Evolutionary conservation across 495 filamentous ascomycete species (phyloP), one percentile per base, ranked within the genome.

Genomic region (Hypomontagnella monticulosa): DNA sequence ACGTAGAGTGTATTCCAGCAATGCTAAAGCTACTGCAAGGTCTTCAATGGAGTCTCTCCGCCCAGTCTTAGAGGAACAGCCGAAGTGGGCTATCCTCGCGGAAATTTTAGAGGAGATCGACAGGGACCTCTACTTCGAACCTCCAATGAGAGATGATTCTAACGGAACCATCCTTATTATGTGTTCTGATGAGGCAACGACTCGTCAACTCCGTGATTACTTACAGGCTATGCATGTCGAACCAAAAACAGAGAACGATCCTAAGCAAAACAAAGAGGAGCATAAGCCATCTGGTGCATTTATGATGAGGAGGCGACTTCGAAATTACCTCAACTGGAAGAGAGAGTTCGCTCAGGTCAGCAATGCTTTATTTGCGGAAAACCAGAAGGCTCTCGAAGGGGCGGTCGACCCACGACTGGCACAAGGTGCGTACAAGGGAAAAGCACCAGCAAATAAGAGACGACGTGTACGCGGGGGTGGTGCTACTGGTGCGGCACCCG

Each of bases 71-170:
- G 95, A 99, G 76, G 93, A 96, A 72, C 89, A 93, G 56, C 96
- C 95, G 6, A 99, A 99, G 71, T 99, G 95, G 95, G 84, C 85
- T 20, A 76, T 94, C 12, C 82, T 99, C 12, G 88, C 92, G 36
- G 92, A 97, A 30, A 86, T 97, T 5, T 79, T 99, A 2, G 89
- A 92, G 46, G 95, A 99, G 76, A 97, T 98, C 67, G 96, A 98
- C 65, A 86, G 89, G 53, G 96, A 97, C 66, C 82, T 89, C 36
- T 96, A 96, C 70, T 87, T 96, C 50, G 92, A 96, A 61, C 92
- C 92, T 10, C 73, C 77, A 3, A 74, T 79, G 12, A 80, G 82
- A n/a, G 91, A 94, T 78, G 92, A 93, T 70, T 96, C 93, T 3
- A 97, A 93, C 71, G 90, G 90, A 40, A 92, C 92, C 1, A 91